Percentiles rank a stretch among this genome's conserved stretches.
These are phyloP conservation scores for Nicotiana otophora DNA, from an alignment of 257 asterid species.

Conservation along the genomic window DNA sequence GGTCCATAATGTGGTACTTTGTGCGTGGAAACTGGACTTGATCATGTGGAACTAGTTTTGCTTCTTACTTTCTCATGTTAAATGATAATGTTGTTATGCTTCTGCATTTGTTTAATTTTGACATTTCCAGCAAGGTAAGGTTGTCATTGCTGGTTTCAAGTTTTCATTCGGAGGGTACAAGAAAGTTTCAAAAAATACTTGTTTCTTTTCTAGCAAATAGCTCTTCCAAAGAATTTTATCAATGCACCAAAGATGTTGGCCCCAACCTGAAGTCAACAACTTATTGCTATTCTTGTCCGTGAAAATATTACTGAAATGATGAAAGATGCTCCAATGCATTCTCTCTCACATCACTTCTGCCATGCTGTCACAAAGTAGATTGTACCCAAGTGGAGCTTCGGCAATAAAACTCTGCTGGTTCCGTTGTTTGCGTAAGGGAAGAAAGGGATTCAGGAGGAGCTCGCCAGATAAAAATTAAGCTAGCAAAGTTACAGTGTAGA, in stretches of 20 bases:
- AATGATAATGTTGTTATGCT: neutral
- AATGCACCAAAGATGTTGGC: neutral
- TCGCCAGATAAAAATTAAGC: neutral
- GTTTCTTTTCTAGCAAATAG: conserved; percentile 2
- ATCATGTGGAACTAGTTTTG: neutral
- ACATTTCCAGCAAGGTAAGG: neutral
- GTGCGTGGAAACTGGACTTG: neutral
- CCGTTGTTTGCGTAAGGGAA: neutral
- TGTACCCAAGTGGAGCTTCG: neutral
- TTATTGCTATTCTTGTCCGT: neutral
- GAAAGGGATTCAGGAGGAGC: neutral
- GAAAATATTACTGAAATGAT: neutral
- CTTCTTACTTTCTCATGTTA: neutral
- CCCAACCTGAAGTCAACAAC: neutral
- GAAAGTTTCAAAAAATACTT: neutral
- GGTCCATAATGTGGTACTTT: neutral
- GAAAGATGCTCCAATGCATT: neutral
- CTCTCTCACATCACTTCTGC: neutral
- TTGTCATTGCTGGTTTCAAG: neutral
- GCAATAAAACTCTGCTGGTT: neutral
- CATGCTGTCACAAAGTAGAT: conserved; percentile 2
- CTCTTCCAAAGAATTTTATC: conserved; percentile 2
- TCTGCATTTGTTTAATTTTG: conserved; percentile 1
- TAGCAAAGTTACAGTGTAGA: neutral
- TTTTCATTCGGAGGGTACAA: neutral